Evolutionary conservation across 768 basidiomycete species (phyloP), one percentile per base, ranked within the genome.

Genomic region (Pulveroboletus ravenelii): DNA sequence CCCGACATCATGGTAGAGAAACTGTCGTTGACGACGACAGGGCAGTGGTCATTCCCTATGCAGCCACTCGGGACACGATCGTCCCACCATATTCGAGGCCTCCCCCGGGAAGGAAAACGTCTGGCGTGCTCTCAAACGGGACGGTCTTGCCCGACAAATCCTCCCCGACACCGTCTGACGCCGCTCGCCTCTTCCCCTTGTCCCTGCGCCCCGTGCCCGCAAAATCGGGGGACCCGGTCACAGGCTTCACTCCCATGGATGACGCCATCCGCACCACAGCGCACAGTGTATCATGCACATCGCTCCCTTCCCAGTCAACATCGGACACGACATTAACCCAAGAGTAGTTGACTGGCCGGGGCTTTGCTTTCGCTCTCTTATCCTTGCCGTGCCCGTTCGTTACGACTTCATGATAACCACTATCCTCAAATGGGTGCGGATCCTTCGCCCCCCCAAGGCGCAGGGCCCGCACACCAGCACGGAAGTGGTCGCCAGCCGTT

Each of bases 271-370:
- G 62, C 41, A 72, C 52, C 38, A 78, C 67, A 7, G 71, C 70
- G 17, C 62, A 70, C 3, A 80, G 61, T 31, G 76, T 71, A 45
- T 81, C 77, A 14, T 81, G 72, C 47, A 91, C 77, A 63, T 89
- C 85, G 50, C 81, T 77, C 25, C 90, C 90, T 59, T 91, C 87
- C 76, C 82, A 85, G 65, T 92, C 90, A 29, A 91, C 80, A 62
- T 91, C 90, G 53, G 87, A 85, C 32, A 81, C 80, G 35, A 82
- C 71, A 62, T 80, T 84, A n/a, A 92, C 80, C 89, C 89, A 93
- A 17, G 84, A 81, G 65, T 92, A 92, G 41, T 81, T 82, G 27
- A 89, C 81, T 50, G 66, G 62, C n/a, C 73, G 70, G 37, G 66
- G 62, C 63, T 69, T 58, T 45, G 54, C 36, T 38, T 56, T 74